Evolutionary conservation across 306 rosid genomes (phyloP).

Genomic region (Trichosanthes cucumerina): DNA sequence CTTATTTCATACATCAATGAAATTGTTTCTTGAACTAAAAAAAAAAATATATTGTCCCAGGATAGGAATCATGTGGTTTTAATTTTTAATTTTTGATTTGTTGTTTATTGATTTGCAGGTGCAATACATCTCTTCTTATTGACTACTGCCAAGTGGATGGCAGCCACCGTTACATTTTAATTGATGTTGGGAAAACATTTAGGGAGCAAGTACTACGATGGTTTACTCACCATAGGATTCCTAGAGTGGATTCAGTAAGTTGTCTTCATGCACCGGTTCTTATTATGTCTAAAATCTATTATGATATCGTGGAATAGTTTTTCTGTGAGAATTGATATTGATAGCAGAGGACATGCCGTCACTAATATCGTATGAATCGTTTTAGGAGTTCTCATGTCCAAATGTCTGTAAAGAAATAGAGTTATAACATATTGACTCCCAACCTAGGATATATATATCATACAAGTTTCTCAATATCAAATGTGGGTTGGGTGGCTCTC

Average conservation of each 20-base stretch:
- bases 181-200: constrained; percentile 92
- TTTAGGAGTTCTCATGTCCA: neutral
- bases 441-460: neutral
- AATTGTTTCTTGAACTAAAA: too few species aligned
- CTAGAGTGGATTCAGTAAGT: constrained; percentile 87
- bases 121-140: constrained; percentile 82
- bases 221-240: constrained; percentile 73
- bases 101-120: constrained; percentile 34
- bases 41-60: neutral
- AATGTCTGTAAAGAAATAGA: neutral
- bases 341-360: neutral
- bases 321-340: neutral
- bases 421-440: neutral
- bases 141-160: constrained; percentile 56
- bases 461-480: neutral
- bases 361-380: neutral
- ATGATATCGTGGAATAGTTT: neutral
- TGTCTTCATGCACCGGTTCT: constrained; percentile 4
- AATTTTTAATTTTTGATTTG: neutral
- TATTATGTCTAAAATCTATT: constrained; percentile 1
- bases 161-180: constrained; percentile 48
- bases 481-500: neutral
- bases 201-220: constrained; percentile 91
- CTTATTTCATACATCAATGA: too few species aligned
- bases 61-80: neutral